These are phyloP conservation scores for Epichloe brachyelytri DNA, from an alignment of 2,329 filamentous ascomycete species.

Conservation along the genomic window DNA sequence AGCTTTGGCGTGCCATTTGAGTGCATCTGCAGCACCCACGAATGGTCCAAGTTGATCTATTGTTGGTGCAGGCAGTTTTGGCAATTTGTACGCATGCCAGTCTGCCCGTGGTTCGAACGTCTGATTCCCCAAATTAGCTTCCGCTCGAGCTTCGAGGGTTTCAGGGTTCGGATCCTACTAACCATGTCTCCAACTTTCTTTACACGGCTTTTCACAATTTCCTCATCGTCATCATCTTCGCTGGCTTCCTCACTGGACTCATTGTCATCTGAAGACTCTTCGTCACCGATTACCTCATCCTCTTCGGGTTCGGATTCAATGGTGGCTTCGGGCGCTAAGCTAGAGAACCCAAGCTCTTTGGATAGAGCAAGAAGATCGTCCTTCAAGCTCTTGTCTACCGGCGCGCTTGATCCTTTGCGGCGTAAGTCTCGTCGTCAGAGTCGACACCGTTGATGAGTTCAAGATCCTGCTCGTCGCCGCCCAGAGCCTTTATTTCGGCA, in stretches of 20 bases:
- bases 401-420: slow-evolving; percentile 17
- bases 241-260: slow-evolving; percentile 16
- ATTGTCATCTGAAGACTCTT: slow-evolving; percentile 14
- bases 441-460: slow-evolving; percentile 43
- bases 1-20: slow-evolving; percentile 58
- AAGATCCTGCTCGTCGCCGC: slow-evolving; percentile 52
- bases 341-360: slow-evolving; percentile 25
- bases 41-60: slow-evolving; percentile 33
- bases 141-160: slow-evolving; percentile 3
- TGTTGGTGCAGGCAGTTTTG: slow-evolving; percentile 28
- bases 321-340: slow-evolving; percentile 21
- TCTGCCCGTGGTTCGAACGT: slow-evolving; percentile 44
- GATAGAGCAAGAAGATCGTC: slow-evolving; percentile 25
- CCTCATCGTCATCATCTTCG: slow-evolving; percentile 20
- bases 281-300: slow-evolving; percentile 18
- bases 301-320: slow-evolving; percentile 25
- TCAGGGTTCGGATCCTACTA: slow-evolving; percentile 8
- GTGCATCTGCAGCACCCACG: slow-evolving; percentile 29
- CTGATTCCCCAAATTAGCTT: slow-evolving; percentile 27
- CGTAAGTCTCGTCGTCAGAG: slow-evolving; percentile 26
- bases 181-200: slow-evolving; percentile 24
- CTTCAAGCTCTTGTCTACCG: slow-evolving; percentile 28
- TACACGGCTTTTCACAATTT: slow-evolving; percentile 8
- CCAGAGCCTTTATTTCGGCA: slow-evolving; percentile 51
- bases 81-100: slow-evolving; percentile 37